These are phyloP conservation scores for Dioszegia hungarica DNA, from an alignment of 768 basidiomycete species.

Conservation along the genomic window DNA sequence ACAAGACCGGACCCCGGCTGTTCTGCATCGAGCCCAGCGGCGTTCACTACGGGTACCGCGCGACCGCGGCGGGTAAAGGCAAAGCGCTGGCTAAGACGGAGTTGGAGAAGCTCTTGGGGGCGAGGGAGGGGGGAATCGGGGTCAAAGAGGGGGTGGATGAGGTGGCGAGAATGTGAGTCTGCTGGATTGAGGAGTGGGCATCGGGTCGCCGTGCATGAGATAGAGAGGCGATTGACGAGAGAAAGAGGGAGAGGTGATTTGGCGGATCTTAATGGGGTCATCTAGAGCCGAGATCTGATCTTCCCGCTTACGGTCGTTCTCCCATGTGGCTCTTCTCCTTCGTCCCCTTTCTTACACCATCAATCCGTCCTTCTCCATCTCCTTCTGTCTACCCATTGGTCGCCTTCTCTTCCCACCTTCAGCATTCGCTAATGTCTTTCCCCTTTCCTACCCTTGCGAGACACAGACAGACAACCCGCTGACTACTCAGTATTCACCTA, in stretches of 20 bases:
- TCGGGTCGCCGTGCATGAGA: too few species aligned
- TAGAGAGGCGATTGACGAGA: neutral
- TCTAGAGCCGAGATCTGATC: too few species aligned
- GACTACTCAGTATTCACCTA: slow-evolving; percentile 71
- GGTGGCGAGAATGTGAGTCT: slow-evolving; percentile 85
- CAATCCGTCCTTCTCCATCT: too few species aligned
- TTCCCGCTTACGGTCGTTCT: too few species aligned
- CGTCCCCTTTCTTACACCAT: too few species aligned
- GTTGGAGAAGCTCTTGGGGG: slow-evolving; percentile 85
- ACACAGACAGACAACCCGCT: neutral
- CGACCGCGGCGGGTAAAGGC: slow-evolving; percentile 97
- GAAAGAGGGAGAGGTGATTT: neutral
- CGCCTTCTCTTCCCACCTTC: too few species aligned
- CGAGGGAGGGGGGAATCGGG: slow-evolving; percentile 52
- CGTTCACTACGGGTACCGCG: slow-evolving; percentile 86
- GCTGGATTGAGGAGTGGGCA: too few species aligned
- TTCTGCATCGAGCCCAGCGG: slow-evolving; percentile 94
- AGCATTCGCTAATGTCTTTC: neutral
- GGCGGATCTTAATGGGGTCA: too few species aligned
- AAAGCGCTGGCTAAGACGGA: slow-evolving; percentile 96
- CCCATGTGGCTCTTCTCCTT: too few species aligned
- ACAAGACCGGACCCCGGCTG: slow-evolving; percentile 78
- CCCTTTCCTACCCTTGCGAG: neutral
- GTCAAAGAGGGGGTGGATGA: slow-evolving; percentile 81
- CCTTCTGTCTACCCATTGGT: too few species aligned